A percentile compares a stretch with the other conserved stretches of the same genome.
Conservation (phyloP, 2,329 filamentous ascomycete genomes). For the Echinosphaeria canescens region DNA sequence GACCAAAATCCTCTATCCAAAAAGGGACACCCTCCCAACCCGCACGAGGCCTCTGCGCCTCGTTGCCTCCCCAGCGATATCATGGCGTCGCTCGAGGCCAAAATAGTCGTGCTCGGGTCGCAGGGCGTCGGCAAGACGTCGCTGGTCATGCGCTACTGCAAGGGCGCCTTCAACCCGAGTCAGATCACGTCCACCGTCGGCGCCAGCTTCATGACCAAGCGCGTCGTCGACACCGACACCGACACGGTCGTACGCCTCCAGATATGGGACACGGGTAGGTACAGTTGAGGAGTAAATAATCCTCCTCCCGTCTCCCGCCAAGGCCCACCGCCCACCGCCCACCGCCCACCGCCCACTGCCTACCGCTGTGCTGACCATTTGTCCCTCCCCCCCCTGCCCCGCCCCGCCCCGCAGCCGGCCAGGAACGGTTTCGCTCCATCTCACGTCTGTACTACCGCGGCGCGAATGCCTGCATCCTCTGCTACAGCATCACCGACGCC, state of each 20-base stretch:
- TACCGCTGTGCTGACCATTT: neutral
- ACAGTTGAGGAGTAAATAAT: too few relatives aligned
- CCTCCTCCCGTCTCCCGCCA: slow-evolving; percentile 1
- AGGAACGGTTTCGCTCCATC: slow-evolving; percentile 89
- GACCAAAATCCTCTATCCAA: too few relatives aligned
- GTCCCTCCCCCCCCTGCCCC: slow-evolving; percentile 2
- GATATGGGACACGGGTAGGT: slow-evolving; percentile 74
- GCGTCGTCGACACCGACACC: slow-evolving; percentile 62
- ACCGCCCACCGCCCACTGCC: too few relatives aligned
- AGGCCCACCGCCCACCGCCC: slow-evolving; percentile 1
- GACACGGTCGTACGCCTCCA: slow-evolving; percentile 79
- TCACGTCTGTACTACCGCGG: slow-evolving; percentile 92
- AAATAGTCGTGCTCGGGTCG: slow-evolving; percentile 61
- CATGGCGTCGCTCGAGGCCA: slow-evolving; percentile 51
- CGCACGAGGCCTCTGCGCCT: too few relatives aligned
- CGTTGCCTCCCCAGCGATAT: slow-evolving; percentile 6
- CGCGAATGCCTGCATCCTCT: slow-evolving; percentile 81
- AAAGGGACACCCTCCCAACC: too few relatives aligned
- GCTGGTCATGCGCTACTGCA: slow-evolving; percentile 55
- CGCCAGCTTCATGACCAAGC: slow-evolving; percentile 61
- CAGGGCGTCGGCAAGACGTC: slow-evolving; percentile 68
- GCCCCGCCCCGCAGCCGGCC: slow-evolving; percentile 35
- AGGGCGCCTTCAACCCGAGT: slow-evolving; percentile 45
- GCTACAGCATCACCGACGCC: slow-evolving; percentile 83
- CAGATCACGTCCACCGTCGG: slow-evolving; percentile 51